Base-by-base conservation (phyloP, 2,329 filamentous ascomycete species). In the Pyrenochaeta sp. region DNA sequence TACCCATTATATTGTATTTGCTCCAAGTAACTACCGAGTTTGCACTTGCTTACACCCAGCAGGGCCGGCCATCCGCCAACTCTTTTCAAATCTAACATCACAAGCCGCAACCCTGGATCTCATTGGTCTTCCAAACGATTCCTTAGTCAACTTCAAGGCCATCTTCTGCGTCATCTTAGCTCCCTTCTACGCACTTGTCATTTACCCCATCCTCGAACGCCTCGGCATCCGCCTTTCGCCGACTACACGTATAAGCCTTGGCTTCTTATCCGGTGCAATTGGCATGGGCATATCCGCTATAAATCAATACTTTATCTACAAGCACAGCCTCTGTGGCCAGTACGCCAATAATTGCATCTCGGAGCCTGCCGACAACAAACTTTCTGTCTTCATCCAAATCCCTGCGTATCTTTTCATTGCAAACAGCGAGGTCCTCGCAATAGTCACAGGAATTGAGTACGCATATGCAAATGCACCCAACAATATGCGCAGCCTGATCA, bases 91-190 rank as follows among this genome's bases (percentile, higher is more conserved):
- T 77, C 84, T 90, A 60, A 62, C 65, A 19, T 66, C 63, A 2
- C 83, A 85, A 67, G 83, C 83, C 6, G 81, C 80, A 0, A 83
- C 83, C 8, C 83, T 84, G 82, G 56, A 75, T 6, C 75, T 83
- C 2, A 74, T 80, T 39, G 90, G 90, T 19, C 84, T 91, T 1
- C 91, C 91, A 66, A 93, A 93, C 80, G 91, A 93, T 70, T 80
- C 93, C 52, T 85, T 93, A 67, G 85, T 88, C 75, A 92, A 92
- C 78, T 81, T 93, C 42, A 89, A 93, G 73, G 89, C 91, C 3
- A 86, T 93, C 65, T 86, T 89, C 15, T 85, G 93, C 58, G 85
- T 93, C 66, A 86, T 93, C 72, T 86, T 92, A 77, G 89, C 92
- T 51, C 90, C 90, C 1, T 65, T 69, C 58, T 85, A 88, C 60